phyloP scores from a whole-genome alignment of 768 basidiomycete species.

The Crepidotus variabilis region DNA sequence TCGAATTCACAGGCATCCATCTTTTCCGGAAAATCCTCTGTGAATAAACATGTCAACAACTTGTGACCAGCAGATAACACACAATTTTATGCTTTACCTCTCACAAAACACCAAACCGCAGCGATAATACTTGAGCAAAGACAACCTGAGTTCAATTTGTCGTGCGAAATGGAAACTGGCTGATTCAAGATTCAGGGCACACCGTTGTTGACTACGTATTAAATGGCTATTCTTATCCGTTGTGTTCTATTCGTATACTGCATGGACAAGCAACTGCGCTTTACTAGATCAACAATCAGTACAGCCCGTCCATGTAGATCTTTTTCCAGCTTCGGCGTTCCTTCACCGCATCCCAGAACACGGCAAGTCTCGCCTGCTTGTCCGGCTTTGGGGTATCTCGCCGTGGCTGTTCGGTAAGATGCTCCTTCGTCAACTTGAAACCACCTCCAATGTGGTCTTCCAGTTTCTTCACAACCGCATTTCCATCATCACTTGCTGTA shows the following conservation, averaged over 20 bases:
- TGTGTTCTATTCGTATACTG: neutral
- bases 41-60: too few relatives aligned
- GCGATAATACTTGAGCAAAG: neutral
- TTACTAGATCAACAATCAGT: conserved; percentile 23
- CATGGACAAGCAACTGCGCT: too few relatives aligned
- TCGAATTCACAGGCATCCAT: too few relatives aligned
- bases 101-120: too few relatives aligned
- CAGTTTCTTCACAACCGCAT: conserved; percentile 44
- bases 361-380: conserved; percentile 57
- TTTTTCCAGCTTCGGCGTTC: conserved; percentile 69
- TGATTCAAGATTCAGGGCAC: neutral
- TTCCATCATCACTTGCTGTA: conserved; percentile 43
- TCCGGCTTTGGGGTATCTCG: conserved; percentile 21
- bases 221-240: neutral
- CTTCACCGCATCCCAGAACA: conserved; percentile 70
- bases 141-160: neutral
- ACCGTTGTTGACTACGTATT: neutral
- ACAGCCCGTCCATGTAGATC: conserved; percentile 49
- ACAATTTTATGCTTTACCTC: too few relatives aligned
- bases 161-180: neutral
- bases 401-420: conserved; percentile 26
- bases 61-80: too few relatives aligned
- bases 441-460: conserved; percentile 48
- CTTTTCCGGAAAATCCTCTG: too few relatives aligned
- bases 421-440: conserved; percentile 41